phyloP scores from a whole-genome alignment of 208 protist genomes.

The Trichomonas vaginalis region DNA sequence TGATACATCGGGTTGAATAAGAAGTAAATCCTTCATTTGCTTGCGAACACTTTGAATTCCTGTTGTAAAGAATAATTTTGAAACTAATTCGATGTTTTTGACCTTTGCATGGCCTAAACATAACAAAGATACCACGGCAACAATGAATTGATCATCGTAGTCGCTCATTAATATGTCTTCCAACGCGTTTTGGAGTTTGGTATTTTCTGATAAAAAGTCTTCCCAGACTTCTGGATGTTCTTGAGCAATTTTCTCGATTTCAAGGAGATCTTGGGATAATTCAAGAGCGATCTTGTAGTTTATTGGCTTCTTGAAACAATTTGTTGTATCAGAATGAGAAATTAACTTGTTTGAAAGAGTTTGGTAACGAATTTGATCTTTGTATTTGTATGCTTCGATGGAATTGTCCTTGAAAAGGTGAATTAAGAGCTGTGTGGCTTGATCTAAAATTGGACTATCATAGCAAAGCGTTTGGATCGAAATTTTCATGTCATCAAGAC shows the following conservation, averaged over 20 bases:
- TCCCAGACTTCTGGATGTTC: background rate
- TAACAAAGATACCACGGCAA: background rate
- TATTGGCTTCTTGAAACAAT: background rate
- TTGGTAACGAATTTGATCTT: background rate
- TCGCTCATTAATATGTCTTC: background rate
- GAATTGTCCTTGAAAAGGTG: background rate
- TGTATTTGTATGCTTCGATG: background rate
- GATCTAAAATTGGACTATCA: background rate
- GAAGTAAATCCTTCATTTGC: background rate
- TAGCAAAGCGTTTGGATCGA: background rate
- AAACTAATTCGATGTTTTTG: background rate
- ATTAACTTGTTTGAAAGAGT: background rate
- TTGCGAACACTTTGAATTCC: background rate
- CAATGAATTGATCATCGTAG: background rate
- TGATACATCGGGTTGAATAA: background rate
- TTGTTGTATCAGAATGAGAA: background rate
- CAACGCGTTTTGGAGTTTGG: background rate
- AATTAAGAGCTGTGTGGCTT: background rate
- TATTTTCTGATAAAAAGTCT: background rate
- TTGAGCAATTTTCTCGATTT: background rate
- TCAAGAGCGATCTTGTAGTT: background rate
- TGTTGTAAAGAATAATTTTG: background rate
- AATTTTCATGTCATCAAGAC: background rate
- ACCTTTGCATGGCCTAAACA: background rate
- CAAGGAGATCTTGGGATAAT: background rate